phyloP scores from a whole-genome alignment of 139 green algal genomes.

The Parachlorella kessleri region DNA sequence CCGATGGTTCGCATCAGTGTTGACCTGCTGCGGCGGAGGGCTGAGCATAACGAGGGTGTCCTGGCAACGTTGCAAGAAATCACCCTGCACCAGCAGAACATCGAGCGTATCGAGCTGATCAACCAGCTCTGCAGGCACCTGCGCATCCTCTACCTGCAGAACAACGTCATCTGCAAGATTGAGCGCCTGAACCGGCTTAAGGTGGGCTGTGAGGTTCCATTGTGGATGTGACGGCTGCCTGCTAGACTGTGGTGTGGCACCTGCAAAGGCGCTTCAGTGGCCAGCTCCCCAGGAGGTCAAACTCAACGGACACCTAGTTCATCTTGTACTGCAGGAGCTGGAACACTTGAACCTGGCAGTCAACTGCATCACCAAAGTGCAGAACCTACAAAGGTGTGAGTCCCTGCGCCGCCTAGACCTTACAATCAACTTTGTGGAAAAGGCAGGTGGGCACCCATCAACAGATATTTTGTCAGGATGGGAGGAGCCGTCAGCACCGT shows the following conservation, averaged over 20 bases:
- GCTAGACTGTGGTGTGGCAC: too few relatives aligned
- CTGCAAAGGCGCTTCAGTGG: too few relatives aligned
- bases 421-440: slow-evolving; percentile 84
- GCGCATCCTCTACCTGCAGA: slow-evolving; percentile 92
- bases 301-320: too few relatives aligned
- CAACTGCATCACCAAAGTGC: slow-evolving; percentile 88
- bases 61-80: slow-evolving; percentile 89
- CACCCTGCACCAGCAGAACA: slow-evolving; percentile 86
- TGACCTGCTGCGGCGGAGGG: slow-evolving; percentile 65
- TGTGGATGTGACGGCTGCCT: too few relatives aligned
- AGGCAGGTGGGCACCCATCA: background rate
- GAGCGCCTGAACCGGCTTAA: slow-evolving; percentile 92
- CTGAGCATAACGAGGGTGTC: slow-evolving; percentile 90
- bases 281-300: too few relatives aligned
- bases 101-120: slow-evolving; percentile 87
- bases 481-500: too few relatives aligned
- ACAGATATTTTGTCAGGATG: too few relatives aligned
- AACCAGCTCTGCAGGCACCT: slow-evolving; percentile 77
- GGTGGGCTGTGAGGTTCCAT: too few relatives aligned
- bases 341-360: slow-evolving; percentile 92
- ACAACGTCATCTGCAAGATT: slow-evolving; percentile 89
- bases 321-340: slow-evolving; percentile 76
- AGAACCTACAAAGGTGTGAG: slow-evolving; percentile 92
- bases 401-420: slow-evolving; percentile 90
- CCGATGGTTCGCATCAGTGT: slow-evolving; percentile 63